phyloP scores from a whole-genome alignment of 2,329 filamentous ascomycete genomes.

The Chrysosphaeria jannelii region DNA sequence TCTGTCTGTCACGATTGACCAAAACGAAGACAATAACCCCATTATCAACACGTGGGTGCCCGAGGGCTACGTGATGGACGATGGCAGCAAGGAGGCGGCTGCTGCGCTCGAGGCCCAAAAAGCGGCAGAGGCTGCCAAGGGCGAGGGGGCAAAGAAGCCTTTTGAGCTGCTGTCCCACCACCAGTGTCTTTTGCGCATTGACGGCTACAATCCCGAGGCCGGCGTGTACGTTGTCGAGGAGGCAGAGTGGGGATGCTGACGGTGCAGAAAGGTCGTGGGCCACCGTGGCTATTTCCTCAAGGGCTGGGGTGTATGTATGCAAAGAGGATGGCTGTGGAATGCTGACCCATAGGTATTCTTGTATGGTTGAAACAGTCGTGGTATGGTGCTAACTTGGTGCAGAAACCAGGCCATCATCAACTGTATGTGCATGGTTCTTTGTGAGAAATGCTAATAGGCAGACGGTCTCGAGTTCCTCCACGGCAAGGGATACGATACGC shows the following conservation, averaged over 20 bases:
- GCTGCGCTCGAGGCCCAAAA: no score
- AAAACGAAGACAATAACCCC: constrained; percentile 71
- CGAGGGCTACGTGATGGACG: constrained; percentile 34
- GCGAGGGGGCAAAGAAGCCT: no score
- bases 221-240: constrained; percentile 19
- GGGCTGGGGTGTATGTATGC: constrained; percentile 48
- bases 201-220: constrained; percentile 78
- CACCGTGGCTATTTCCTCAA: constrained; percentile 84
- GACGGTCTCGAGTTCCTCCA: constrained; percentile 66
- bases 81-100: constrained; percentile 31
- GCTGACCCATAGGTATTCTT: constrained; percentile 2
- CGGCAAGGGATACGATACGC: constrained; percentile 44
- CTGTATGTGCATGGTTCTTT: constrained; percentile 11
- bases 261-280: constrained; percentile 45
- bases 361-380: background rate
- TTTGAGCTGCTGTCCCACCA: constrained; percentile 82
- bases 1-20: constrained; percentile 52
- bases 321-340: no score
- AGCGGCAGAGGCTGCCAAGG: no score
- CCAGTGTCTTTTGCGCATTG: constrained; percentile 64
- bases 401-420: constrained; percentile 71
- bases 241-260: background rate
- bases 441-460: constrained; percentile 1
- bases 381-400: background rate
- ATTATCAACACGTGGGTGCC: constrained; percentile 55